These are phyloP conservation scores for Aechmea fasciata DNA, from an alignment of 176 grass and related monocot species.

Conservation along the genomic window DNA sequence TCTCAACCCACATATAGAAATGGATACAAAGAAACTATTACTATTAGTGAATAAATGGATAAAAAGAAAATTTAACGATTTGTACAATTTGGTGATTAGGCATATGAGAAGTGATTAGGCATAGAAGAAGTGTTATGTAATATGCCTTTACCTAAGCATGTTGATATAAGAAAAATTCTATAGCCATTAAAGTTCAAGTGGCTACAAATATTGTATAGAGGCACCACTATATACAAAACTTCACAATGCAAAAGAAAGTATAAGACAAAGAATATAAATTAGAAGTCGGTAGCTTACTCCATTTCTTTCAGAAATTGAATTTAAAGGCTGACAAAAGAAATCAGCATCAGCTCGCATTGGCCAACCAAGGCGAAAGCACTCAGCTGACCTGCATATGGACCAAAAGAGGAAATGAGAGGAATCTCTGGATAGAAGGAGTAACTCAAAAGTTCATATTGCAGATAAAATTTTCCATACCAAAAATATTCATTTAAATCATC, in stretches of 20 bases:
- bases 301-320: conserved; percentile 36
- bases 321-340: conserved; percentile 57
- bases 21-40: no score
- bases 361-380: conserved; percentile 82
- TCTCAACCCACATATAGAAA: no score
- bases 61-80: no score
- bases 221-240: conserved; percentile 3
- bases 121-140: no score
- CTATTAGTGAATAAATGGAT: no score
- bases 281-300: conserved; percentile 38
- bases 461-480: conserved; percentile 35
- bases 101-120: no score
- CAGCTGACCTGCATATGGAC: conserved; percentile 49
- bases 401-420: conserved; percentile 25
- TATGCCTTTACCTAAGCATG: no score
- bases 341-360: conserved; percentile 88
- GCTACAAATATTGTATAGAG: neutral
- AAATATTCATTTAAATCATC: conserved; percentile 87
- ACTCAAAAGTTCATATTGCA: neutral
- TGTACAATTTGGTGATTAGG: no score
- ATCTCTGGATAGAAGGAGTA: neutral
- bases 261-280: conserved; percentile 4
- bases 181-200: neutral
- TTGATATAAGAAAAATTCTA: no score
- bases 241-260: neutral